Evolutionary conservation across 179 eudicot genomes (phyloP).

Genomic region (Corrigiola litoralis): DNA sequence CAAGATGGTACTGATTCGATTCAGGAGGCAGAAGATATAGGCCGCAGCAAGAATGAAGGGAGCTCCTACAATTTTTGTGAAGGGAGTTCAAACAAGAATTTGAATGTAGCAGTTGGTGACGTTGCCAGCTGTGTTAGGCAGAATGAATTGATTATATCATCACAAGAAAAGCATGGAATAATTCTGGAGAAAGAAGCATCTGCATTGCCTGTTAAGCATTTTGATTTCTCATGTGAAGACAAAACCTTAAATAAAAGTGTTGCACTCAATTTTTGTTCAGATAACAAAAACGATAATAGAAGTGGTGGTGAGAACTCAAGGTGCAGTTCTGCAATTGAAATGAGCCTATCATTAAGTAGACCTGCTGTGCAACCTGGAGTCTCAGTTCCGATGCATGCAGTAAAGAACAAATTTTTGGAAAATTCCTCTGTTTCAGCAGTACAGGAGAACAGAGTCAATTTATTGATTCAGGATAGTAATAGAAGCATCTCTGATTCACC

Average conservation of each 20-base stretch:
- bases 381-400: conserved; percentile 15
- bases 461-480: conserved; percentile 24
- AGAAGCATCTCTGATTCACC: conserved; percentile 33
- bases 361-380: conserved; percentile 4
- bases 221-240: conserved; percentile 70
- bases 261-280: conserved; percentile 15
- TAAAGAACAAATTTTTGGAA: conserved; percentile 18
- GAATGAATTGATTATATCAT: conserved; percentile 30
- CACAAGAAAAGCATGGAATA: conserved; percentile 29
- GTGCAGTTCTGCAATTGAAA: conserved; percentile 26
- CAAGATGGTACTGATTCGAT: conserved; percentile 18
- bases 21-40: conserved; percentile 18
- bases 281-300: conserved; percentile 16
- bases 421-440: conserved; percentile 14
- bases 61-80: conserved; percentile 23
- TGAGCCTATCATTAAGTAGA: conserved; percentile 12
- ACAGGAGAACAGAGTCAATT: conserved; percentile 20
- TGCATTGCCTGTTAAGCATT: conserved; percentile 82
- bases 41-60: conserved; percentile 20
- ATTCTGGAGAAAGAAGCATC: conserved; percentile 52
- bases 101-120: conserved; percentile 16
- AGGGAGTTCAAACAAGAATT: conserved; percentile 19
- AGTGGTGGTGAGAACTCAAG: conserved; percentile 15
- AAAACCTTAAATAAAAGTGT: conserved; percentile 32
- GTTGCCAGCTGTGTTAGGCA: conserved; percentile 27